Conservation (phyloP, 805 yeast genomes). For the Saccharomycopsis sp. region DNA sequence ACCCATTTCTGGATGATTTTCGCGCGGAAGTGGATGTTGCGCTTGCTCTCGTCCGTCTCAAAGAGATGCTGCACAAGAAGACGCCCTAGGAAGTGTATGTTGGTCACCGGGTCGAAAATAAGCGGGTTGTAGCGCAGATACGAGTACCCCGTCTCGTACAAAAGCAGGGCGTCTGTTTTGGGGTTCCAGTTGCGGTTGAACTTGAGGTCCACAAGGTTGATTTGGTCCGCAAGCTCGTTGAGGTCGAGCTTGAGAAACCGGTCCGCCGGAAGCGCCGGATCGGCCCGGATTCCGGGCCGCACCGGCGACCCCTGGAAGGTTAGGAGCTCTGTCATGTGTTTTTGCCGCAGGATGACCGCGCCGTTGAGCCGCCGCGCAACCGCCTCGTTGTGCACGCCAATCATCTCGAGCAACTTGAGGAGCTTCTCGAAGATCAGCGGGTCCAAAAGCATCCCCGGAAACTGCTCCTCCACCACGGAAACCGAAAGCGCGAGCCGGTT, state of each 20-base stretch:
- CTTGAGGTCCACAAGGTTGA: constrained; percentile 59
- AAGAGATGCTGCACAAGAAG: constrained; percentile 65
- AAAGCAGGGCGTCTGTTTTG: constrained; percentile 64
- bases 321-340: constrained; percentile 34
- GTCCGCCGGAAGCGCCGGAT: constrained; percentile 27
- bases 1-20: constrained; percentile 75
- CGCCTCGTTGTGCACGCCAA: constrained; percentile 43
- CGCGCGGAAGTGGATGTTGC: constrained; percentile 41
- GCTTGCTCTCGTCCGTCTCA: constrained; percentile 34
- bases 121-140: constrained; percentile 60
- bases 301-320: constrained; percentile 24
- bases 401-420: constrained; percentile 42
- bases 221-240: constrained; percentile 50
- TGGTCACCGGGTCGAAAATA: constrained; percentile 57
- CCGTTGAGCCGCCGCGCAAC: constrained; percentile 48
- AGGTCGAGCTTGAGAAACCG: constrained; percentile 50
- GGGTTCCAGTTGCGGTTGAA: constrained; percentile 75
- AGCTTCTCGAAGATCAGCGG: constrained; percentile 52
- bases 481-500: constrained; percentile 49
- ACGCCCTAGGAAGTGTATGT: constrained; percentile 74
- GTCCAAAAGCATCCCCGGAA: constrained; percentile 66
- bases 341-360: constrained; percentile 45
- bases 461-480: constrained; percentile 48
- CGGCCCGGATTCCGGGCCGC: constrained; percentile 14
- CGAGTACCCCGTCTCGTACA: constrained; percentile 43